Evolutionary conservation across 2,329 filamentous ascomycete genomes (phyloP).

Genomic region (Penicillium polonicum): DNA sequence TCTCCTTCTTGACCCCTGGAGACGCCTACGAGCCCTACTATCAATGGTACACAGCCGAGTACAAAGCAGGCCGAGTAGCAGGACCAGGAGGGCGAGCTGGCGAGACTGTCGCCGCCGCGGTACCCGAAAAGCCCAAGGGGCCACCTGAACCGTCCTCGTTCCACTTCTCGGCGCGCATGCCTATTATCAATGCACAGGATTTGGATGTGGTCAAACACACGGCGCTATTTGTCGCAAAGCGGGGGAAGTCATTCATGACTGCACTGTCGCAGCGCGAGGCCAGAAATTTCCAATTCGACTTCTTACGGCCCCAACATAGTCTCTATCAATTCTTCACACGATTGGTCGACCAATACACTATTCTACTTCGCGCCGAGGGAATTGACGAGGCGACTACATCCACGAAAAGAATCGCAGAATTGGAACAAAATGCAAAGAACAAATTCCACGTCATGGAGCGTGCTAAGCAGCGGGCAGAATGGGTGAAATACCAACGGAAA

Average conservation of each 20-base stretch:
- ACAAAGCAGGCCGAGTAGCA: conserved; percentile 58
- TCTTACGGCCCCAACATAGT: conserved; percentile 90
- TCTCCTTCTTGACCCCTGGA: conserved; percentile 76
- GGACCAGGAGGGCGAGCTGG: conserved; percentile 64
- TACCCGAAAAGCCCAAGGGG: conserved; percentile 69
- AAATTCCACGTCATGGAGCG: conserved; percentile 76
- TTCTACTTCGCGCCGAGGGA: conserved; percentile 67
- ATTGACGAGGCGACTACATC: conserved; percentile 69
- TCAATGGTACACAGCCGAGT: conserved; percentile 57
- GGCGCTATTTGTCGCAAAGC: conserved; percentile 87
- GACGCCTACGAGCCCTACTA: conserved; percentile 90
- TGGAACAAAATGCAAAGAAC: conserved; percentile 73
- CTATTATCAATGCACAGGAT: conserved; percentile 93
- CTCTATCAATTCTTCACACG: conserved; percentile 94
- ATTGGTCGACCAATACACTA: conserved; percentile 89
- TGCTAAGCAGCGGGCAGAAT: conserved; percentile 83
- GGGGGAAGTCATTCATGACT: conserved; percentile 89
- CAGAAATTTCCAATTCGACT: conserved; percentile 93
- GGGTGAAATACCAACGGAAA: conserved; percentile 76
- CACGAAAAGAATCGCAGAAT: conserved; percentile 67
- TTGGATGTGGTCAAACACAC: conserved; percentile 71
- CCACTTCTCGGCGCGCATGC: conserved; percentile 93
- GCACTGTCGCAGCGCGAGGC: conserved; percentile 83
- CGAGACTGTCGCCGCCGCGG: conserved; percentile 55
- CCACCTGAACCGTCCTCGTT: conserved; percentile 84